Conservation (phyloP, 192 early-diverging fungal genomes). For the Linnemannia schmuckeri region DNA sequence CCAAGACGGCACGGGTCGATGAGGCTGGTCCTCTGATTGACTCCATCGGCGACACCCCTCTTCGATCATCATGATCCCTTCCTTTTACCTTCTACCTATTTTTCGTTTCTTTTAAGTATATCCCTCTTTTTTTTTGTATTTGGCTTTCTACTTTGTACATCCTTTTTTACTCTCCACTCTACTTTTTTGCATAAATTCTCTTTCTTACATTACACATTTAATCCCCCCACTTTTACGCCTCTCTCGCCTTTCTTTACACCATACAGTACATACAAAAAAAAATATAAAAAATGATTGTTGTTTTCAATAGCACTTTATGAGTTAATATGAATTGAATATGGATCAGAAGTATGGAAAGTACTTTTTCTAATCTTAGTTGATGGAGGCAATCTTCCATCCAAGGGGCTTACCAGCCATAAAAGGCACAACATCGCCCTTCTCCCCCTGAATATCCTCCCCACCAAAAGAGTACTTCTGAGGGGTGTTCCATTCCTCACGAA, state of each 20-base stretch:
- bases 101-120: not conserved
- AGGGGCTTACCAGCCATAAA: constrained; percentile 83
- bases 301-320: not conserved
- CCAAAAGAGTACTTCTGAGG: constrained; percentile 67
- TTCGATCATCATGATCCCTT: not conserved
- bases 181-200: constrained; percentile 7
- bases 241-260: not conserved
- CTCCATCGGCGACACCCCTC: not conserved
- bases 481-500: constrained; percentile 59
- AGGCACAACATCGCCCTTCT: constrained; percentile 79
- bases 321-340: not conserved
- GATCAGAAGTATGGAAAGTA: not conserved
- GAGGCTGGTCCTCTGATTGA: not conserved
- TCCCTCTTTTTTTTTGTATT: not conserved
- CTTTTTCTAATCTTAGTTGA: constrained; percentile 5
- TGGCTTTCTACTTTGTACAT: constrained; percentile 10
- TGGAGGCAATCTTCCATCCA: constrained; percentile 71
- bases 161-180: not conserved
- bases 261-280: not conserved
- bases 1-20: not conserved
- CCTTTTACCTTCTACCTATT: constrained; percentile 7
- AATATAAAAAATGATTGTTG: too few species aligned
- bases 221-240: not conserved
- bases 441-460: constrained; percentile 57
- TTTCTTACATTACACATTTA: not conserved